Evolutionary conservation across 2,329 filamentous ascomycete genomes (phyloP), one percentile per base, ranked within the genome.

Genomic region (Xylaria multiplex): DNA sequence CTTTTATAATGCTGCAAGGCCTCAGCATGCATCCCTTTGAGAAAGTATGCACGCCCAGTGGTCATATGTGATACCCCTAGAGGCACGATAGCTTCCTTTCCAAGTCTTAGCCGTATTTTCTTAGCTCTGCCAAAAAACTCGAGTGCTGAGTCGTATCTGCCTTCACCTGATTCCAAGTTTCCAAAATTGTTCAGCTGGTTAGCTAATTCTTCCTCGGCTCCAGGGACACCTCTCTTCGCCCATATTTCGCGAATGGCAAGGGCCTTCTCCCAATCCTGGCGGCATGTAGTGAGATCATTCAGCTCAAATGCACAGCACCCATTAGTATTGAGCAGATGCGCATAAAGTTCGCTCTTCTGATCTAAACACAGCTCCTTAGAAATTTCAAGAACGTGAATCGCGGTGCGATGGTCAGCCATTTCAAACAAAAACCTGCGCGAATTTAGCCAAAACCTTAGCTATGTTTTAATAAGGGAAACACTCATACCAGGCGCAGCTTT

Each of bases 321-420:
- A 22, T 19, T 40, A 24, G 50, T 54, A n/a, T 54, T 54, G n/a
- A 54, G 50, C 2, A 54, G 35, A 54, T 54, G 50, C 6, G 50
- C 50, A 9, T 54, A 54, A 3, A 40, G 35, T 19, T 40, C 16
- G 16, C n/a, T 13, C 2, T 24, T 2, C 6, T 54, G 16, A 3
- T 54, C 50, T 1, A 13, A 6, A 42, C 50, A 54, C 6, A 24
- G 2, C 3, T 40, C 50, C 14, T 54, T 9, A 6, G 50, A 11
- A 24, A 42, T 42, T n/a, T 54, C 32, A 24, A 54, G 32, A 1
- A 54, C 14, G 40, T 42, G 32, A 3, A 54, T 22, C 6, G 50
- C 32, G 3, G 50, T 54, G 8, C 32, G 50, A 42, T 54, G n/a
- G 40, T 54, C 50, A 1, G 50, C 32, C 50, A 54, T 54, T 14